These are phyloP conservation scores for Skeletonema menzelii DNA, from an alignment of 108 stramenopile genomes.

Conservation along the genomic window DNA sequence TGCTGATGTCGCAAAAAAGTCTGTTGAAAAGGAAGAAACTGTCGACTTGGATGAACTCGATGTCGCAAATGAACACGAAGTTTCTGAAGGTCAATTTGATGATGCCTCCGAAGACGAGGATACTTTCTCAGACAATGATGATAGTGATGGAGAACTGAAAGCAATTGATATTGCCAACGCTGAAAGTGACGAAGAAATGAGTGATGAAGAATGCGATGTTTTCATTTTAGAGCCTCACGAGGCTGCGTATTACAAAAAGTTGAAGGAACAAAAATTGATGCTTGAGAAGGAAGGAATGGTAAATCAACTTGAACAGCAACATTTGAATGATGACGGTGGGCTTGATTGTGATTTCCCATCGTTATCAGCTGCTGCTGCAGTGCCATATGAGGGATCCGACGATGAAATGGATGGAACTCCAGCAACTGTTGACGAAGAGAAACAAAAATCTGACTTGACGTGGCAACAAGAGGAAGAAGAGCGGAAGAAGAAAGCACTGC, in stretches of 20 bases:
- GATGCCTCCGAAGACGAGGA: conserved; percentile 41
- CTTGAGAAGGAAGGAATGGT: conserved; percentile 13
- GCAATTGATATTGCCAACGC: conserved; percentile 36
- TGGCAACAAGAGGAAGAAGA: conserved; percentile 45
- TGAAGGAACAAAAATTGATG: conserved; percentile 18
- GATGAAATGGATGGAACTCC: conserved; percentile 40
- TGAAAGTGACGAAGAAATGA: conserved; percentile 51
- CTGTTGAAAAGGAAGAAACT: conserved; percentile 48
- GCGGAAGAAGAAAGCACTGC: conserved; percentile 33
- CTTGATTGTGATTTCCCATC: conserved; percentile 77
- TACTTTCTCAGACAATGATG: conserved; percentile 11
- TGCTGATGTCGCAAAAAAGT: background rate
- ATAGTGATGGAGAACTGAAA: conserved; percentile 34
- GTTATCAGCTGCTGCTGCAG: conserved; percentile 59
- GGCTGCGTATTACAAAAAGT: conserved; percentile 41
- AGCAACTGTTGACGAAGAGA: background rate
- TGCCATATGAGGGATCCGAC: conserved; percentile 73
- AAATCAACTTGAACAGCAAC: background rate
- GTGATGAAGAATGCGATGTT: conserved; percentile 72
- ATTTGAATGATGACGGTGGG: conserved; percentile 30
- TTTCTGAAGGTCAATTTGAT: conserved; percentile 37
- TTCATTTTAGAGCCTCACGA: conserved; percentile 66
- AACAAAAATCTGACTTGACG: background rate
- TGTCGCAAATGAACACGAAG: background rate
- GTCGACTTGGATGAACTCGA: conserved; percentile 3